A percentile compares a stretch with the other conserved stretches of the same genome.
Conservation (phyloP, 1,139 yeast genomes). For the Candida sojae region DNA sequence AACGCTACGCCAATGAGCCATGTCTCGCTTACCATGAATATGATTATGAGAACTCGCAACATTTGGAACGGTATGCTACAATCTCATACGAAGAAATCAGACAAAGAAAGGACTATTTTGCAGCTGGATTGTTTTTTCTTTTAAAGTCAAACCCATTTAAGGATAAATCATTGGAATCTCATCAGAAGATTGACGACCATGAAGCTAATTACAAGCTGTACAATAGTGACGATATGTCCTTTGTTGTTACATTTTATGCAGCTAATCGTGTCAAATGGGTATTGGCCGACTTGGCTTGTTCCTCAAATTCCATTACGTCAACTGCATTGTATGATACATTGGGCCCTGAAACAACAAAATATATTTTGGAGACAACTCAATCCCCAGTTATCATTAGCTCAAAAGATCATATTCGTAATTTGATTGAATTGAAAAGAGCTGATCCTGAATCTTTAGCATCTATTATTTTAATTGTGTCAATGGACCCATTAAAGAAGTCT, state of each 20-base stretch:
- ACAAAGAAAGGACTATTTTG: conserved; percentile 25
- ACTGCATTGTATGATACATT: conserved; percentile 45
- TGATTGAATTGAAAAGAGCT: conserved; percentile 28
- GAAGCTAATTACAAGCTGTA: conserved; percentile 20
- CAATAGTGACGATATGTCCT: conserved; percentile 27
- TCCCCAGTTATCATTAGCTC: conserved; percentile 39
- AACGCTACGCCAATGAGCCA: conserved; percentile 21
- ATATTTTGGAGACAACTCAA: conserved; percentile 34
- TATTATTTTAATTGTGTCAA: conserved; percentile 32
- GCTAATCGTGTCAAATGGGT: conserved; percentile 43
- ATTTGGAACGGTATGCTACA: conserved; percentile 20
- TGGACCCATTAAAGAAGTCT: conserved; percentile 32
- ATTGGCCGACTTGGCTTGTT: conserved; percentile 38
- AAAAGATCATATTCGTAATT: conserved; percentile 26
- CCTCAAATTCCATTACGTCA: conserved; percentile 35
- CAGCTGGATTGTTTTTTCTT: conserved; percentile 33
- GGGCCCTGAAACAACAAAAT: conserved; percentile 36
- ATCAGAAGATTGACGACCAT: conserved; percentile 31
- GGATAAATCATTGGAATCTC: conserved; percentile 22
- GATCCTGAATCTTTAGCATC: conserved; percentile 26
- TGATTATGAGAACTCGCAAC: conserved; percentile 28
- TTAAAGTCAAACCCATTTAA: conserved; percentile 31
- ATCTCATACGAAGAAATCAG: conserved; percentile 24
- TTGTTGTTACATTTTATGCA: conserved; percentile 35
- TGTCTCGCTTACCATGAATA: conserved; percentile 34